Percentiles rank a stretch among this genome's conserved stretches.
Conservation (phyloP, 83 land plant genomes). For the Diphasiastrum complanatum region DNA sequence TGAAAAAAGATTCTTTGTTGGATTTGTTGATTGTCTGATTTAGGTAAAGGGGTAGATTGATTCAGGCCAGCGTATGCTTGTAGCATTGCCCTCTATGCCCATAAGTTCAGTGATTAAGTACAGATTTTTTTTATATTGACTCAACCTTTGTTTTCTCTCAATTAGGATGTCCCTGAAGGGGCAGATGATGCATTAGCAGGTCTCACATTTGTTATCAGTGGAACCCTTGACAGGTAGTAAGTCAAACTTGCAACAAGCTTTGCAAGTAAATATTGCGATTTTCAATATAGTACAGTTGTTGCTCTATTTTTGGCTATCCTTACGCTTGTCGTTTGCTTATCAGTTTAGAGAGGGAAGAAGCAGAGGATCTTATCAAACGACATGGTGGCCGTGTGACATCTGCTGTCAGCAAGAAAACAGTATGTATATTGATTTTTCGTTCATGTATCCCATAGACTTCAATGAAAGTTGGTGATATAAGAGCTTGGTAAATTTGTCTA, state of each 20-base stretch:
- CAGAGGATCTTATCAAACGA: slow-evolving; percentile 89
- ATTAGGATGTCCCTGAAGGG: slow-evolving; percentile 95
- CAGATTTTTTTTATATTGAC: not conserved
- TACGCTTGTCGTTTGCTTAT: not conserved
- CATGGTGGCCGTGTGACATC: slow-evolving; percentile 95
- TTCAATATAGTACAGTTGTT: not conserved
- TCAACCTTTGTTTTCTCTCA: not conserved
- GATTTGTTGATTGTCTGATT: too few species aligned
- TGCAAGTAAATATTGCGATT: not conserved
- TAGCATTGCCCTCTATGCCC: not conserved
- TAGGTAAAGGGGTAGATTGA: too few species aligned
- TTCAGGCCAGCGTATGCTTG: too few species aligned
- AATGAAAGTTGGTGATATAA: too few species aligned
- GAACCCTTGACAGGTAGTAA: slow-evolving; percentile 96
- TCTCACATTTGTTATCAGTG: slow-evolving; percentile 95
- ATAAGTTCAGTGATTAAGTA: slow-evolving; percentile 12
- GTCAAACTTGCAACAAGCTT: too few species aligned
- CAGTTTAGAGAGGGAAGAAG: slow-evolving; percentile 97
- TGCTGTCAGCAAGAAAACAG: slow-evolving; percentile 98
- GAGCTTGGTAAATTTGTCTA: too few species aligned
- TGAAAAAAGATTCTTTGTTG: too few species aligned
- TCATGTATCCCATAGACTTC: not conserved
- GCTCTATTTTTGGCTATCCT: not conserved
- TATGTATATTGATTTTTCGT: slow-evolving; percentile 20
- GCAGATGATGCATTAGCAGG: slow-evolving; percentile 81